Base-by-base conservation (phyloP, 495 filamentous ascomycete genomes). In the Penicilliopsis zonata region DNA sequence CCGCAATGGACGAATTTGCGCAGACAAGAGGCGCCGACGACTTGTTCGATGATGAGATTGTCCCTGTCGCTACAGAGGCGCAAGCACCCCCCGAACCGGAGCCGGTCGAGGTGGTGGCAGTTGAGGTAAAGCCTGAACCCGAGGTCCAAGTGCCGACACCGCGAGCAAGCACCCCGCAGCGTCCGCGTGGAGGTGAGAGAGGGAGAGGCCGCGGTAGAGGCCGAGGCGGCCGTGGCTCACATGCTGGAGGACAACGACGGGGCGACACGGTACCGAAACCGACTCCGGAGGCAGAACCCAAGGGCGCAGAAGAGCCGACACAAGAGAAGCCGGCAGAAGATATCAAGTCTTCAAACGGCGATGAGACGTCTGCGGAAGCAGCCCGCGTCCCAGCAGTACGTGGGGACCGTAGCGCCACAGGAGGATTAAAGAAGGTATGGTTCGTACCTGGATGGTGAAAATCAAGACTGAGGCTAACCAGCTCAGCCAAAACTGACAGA, bases 41-140 rank as follows among this genome's bases (percentile, higher is more conserved):
- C 49, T 53, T 82, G 10, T 81, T 81, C 43, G 73, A 78, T 40
- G 78, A 83, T 44, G 79, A 82, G 43, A 78, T 82, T 40, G 73
- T 74, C 20, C 78, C 79, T 3, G 55, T 79, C 18, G 33, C 66
- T 2, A 49, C 49, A 2, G 42, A 60, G 22, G 52, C 50, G 23
- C 39, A 62, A 22, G 31, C 33, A 3, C 53, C 49, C 21, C 43
- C 44, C 1, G 23, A 41, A 8, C 13, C 46, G 15, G 40, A 40
- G 12, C 35, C 35, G 8, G 42, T 41, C 18, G 34, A 44, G 18
- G 38, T 41, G 19, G n/a, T n/a, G n/a, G n/a, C n/a, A n/a, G 42
- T 40, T 5, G 30, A 29, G 9, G 45, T 49, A 28, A 43, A 23
- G 14, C 23, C 40, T 2, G 31, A 20, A 5, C 8, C 29, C 3